Conservation (phyloP, 2,329 filamentous ascomycete genomes). For the Scytalidium lignicola region DNA sequence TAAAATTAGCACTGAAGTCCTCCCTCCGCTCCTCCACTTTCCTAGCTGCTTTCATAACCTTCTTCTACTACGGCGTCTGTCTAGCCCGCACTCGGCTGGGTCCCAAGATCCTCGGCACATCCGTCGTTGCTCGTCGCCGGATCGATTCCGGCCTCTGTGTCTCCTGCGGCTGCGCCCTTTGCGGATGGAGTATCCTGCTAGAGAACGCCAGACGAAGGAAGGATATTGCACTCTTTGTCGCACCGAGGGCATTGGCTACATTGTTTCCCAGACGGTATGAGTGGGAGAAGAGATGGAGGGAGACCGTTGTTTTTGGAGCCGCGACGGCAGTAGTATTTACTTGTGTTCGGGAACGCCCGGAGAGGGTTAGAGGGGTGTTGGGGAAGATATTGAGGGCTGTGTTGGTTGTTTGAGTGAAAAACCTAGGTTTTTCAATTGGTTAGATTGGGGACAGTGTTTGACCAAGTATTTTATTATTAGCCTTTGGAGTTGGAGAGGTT, state of each 20-base stretch:
- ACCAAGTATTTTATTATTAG: too few relatives aligned
- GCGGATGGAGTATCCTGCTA: conserved; percentile 76
- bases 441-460: too few relatives aligned
- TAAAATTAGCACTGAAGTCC: conserved; percentile 47
- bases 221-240: conserved; percentile 76
- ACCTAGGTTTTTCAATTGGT: too few relatives aligned
- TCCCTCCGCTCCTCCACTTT: conserved; percentile 71
- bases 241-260: conserved; percentile 70
- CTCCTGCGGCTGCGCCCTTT: conserved; percentile 65
- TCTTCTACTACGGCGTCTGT: conserved; percentile 85
- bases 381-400: conserved; percentile 48
- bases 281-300: conserved; percentile 58
- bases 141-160: conserved; percentile 65
- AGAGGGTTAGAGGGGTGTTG: conserved; percentile 62
- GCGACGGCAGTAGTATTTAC: conserved; percentile 69
- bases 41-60: conserved; percentile 67
- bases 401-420: conserved; percentile 5
- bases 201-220: conserved; percentile 62
- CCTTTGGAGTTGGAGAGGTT: too few relatives aligned
- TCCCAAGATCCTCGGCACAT: conserved; percentile 58
- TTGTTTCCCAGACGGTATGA: conserved; percentile 67
- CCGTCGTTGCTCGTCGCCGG: conserved; percentile 39
- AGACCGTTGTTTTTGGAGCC: conserved; percentile 59
- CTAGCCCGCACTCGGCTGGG: conserved; percentile 69
- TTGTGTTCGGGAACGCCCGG: conserved; percentile 56